Evolutionary conservation across 2,329 filamentous ascomycete genomes (phyloP).

Genomic region (Fusarium floridanum): DNA sequence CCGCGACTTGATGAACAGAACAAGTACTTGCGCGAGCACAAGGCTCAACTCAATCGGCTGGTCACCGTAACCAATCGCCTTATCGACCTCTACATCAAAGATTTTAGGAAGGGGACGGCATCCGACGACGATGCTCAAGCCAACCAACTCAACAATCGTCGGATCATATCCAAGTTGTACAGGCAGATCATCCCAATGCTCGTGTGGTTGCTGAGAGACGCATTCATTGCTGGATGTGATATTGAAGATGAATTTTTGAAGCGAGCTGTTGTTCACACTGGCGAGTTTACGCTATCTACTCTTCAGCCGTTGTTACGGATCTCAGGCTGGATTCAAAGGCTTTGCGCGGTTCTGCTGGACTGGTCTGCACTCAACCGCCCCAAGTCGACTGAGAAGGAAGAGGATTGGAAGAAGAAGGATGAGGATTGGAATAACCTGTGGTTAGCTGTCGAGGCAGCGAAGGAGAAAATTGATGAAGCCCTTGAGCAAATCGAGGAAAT

Average conservation of each 20-base stretch:
- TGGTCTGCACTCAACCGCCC: constrained; percentile 27
- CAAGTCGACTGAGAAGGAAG: not conserved
- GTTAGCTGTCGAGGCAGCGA: not conserved
- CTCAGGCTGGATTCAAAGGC: constrained; percentile 32
- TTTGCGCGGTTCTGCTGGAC: constrained; percentile 20
- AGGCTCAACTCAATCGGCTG: constrained; percentile 2
- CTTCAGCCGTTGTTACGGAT: constrained; percentile 30
- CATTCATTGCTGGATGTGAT: constrained; percentile 36
- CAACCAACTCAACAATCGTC: not conserved
- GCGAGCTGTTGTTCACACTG: not conserved
- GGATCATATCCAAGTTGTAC: constrained; percentile 23
- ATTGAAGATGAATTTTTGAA: not conserved
- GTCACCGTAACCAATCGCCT: constrained; percentile 20
- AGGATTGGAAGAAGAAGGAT: not conserved
- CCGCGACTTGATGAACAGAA: constrained; percentile 24
- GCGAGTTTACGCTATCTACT: constrained; percentile 37
- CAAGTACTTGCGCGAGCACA: constrained; percentile 24
- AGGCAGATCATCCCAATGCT: constrained; percentile 45
- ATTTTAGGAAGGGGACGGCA: constrained; percentile 14
- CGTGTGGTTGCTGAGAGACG: constrained; percentile 38
- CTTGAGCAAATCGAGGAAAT: constrained; percentile 12
- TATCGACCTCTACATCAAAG: constrained; percentile 18
- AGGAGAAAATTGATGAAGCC: constrained; percentile 22
- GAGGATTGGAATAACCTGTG: constrained; percentile 16
- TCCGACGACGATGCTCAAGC: not conserved